Evolutionary conservation across 2,329 filamentous ascomycete species (phyloP), one percentile per base, ranked within the genome.

Genomic region (Mycosphaerella sp.): DNA sequence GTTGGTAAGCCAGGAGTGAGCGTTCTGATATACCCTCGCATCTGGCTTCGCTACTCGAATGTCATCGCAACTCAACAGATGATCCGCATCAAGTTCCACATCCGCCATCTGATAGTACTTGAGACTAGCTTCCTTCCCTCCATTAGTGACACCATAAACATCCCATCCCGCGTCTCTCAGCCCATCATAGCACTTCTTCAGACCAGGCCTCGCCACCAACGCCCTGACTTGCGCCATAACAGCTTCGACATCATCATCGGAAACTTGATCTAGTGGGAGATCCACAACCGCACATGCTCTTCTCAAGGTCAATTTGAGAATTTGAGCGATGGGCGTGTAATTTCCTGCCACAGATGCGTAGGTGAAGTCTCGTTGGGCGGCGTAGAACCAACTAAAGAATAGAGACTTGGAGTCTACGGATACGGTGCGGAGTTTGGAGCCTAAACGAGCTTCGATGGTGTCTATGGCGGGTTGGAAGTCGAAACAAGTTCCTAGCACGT

Each of bases 401-500:
- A 65, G 56, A 14, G 58, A 52, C 52, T 59, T 64, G 39, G 63
- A 25, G 18, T 49, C 45, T 12, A 36, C 32, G 1, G 16, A 27
- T 14, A 32, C 50, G 9, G 50, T 30, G n/a, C 44, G 17, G 25
- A 62, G 55, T 36, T 57, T 53, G 30, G 50, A 27, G 18, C 54
- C 57, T 8, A 65, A 54, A 35, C 59, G 61, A 9, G 48, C 13
- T 16, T 49, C 12, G 49, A 65, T 64, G 21, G 42, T 34, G 16
- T 49, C 27, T 30, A 64, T 62, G 51, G 62, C 61, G 35, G 41
- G 21, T n/a, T 58, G 30, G 57, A 65, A 64, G 55, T 50, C 52
- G 57, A 65, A 65, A 53, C 63, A 65, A 21, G 63, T 65, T 37
- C 63, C 63, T 34, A 65, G 59, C 32, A 65, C 62, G 50, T 65